phyloP scores from a whole-genome alignment of 1,284 basidiomycete genomes.

The Ustilago xerochloae region DNA sequence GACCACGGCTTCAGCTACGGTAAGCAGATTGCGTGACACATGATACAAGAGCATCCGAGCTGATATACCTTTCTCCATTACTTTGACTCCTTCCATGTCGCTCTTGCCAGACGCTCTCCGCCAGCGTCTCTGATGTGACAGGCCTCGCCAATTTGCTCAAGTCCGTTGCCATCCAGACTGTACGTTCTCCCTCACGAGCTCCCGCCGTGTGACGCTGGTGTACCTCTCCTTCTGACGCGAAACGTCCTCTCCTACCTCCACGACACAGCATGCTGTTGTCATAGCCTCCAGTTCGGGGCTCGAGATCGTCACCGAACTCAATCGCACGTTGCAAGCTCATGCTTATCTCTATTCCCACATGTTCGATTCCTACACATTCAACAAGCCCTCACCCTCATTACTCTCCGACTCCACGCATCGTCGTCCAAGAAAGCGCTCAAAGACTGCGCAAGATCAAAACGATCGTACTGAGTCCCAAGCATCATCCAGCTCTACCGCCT shows the following conservation, averaged over 20 bases:
- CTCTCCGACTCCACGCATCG: neutral
- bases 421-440: conserved; percentile 15
- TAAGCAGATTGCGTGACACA: neutral
- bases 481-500: neutral
- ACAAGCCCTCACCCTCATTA: conserved; percentile 64
- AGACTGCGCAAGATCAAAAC: neutral
- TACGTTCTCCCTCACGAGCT: conserved; percentile 4
- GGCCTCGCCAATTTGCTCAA: conserved; percentile 45
- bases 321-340: conserved; percentile 80
- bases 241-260: neutral
- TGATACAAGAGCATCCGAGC: neutral
- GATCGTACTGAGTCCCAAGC: neutral
- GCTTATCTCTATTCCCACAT: conserved; percentile 84
- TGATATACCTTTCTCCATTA: neutral
- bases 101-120: conserved; percentile 18
- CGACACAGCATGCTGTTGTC: conserved; percentile 74
- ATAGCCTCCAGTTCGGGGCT: conserved; percentile 78
- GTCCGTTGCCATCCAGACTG: conserved; percentile 40
- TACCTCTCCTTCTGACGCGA: neutral
- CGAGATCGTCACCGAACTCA: conserved; percentile 87
- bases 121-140: conserved; percentile 45
- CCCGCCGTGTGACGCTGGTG: too few species aligned
- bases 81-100: neutral
- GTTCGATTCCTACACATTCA: conserved; percentile 81
- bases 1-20: neutral